Percentiles rank a stretch among this genome's conserved stretches.
Evolutionary conservation across 208 protist genomes (phyloP).

Genomic region (Giardia muris): DNA sequence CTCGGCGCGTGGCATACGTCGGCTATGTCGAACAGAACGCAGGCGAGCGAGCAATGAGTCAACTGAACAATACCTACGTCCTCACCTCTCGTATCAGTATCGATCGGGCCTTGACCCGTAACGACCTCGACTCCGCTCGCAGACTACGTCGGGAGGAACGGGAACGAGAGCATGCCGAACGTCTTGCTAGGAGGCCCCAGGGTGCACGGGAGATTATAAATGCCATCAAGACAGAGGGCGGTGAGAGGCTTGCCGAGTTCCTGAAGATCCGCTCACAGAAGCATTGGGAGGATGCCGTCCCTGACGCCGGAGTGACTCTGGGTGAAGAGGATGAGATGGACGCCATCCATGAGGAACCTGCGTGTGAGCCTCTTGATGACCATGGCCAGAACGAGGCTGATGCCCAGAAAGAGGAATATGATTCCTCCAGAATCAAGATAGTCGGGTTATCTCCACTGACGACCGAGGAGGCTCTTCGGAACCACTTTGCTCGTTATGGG

Average conservation of each 20-base stretch:
- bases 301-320: not conserved
- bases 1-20: slow-evolving; percentile 1
- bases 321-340: not conserved
- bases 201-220: not conserved
- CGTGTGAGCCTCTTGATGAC: not conserved
- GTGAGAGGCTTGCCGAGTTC: not conserved
- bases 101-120: not conserved
- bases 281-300: not conserved
- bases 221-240: not conserved
- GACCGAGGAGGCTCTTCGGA: not conserved
- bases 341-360: not conserved
- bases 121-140: not conserved
- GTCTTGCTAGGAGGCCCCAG: not conserved
- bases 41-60: not conserved
- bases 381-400: not conserved
- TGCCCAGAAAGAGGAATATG: not conserved
- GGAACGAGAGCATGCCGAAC: not conserved
- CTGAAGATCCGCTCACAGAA: not conserved
- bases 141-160: not conserved
- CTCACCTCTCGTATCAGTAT: not conserved
- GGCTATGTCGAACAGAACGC: not conserved
- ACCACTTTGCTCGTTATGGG: not conserved
- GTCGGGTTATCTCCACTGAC: not conserved
- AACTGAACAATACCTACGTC: not conserved
- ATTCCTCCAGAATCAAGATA: not conserved